These are phyloP conservation scores for Suillus bovinus DNA, from an alignment of 768 basidiomycete genomes.

Conservation along the genomic window DNA sequence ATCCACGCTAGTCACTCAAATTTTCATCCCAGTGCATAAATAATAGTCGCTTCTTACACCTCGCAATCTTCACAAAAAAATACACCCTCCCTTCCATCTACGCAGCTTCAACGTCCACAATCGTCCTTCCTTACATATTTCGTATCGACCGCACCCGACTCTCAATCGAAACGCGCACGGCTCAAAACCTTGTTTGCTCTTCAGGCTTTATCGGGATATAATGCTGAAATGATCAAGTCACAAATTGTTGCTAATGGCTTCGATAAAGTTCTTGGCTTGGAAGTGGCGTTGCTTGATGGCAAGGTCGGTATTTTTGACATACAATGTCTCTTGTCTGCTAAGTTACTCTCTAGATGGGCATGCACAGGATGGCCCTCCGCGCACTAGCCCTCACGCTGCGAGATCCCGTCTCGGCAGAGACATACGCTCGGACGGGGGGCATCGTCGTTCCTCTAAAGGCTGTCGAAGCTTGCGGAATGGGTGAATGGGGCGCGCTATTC, in stretches of 20 bases:
- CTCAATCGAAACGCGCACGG: conserved; percentile 67
- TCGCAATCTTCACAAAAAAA: conserved; percentile 23
- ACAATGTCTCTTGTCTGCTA: neutral
- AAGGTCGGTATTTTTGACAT: conserved; percentile 47
- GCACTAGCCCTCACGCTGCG: conserved; percentile 41
- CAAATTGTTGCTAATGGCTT: conserved; percentile 24
- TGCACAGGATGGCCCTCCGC: conserved; percentile 2
- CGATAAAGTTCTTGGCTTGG: conserved; percentile 64
- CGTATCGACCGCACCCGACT: conserved; percentile 79
- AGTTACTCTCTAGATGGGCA: neutral
- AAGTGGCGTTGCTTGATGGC: conserved; percentile 76
- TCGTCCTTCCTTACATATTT: conserved; percentile 61
- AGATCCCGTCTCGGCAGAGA: conserved; percentile 79
- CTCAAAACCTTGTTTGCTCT: conserved; percentile 80
- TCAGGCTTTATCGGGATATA: conserved; percentile 38
- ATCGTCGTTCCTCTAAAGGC: conserved; percentile 65
- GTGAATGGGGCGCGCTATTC: conserved; percentile 33
- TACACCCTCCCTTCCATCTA: neutral
- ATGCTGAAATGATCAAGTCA: conserved; percentile 22
- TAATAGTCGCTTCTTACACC: conserved; percentile 53
- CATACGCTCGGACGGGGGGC: conserved; percentile 83
- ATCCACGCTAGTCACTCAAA: conserved; percentile 2
- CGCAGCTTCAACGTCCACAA: conserved; percentile 11
- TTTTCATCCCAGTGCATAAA: neutral
- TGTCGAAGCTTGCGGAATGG: conserved; percentile 54